Evolutionary conservation across 192 early-diverging fungal species (phyloP).

Genomic region (Podila horticola): DNA sequence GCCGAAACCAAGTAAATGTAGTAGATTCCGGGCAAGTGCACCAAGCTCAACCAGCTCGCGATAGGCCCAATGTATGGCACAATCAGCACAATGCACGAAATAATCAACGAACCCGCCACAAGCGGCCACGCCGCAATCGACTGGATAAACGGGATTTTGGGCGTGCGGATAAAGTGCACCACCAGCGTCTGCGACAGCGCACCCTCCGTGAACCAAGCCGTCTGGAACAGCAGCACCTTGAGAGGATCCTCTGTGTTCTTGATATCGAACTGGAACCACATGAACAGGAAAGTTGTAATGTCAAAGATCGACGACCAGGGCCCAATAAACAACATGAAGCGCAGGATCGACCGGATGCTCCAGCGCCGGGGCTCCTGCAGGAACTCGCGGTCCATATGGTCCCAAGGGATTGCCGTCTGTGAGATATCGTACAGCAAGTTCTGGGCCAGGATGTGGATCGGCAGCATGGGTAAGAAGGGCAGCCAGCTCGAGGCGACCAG

Average conservation of each 20-base stretch:
- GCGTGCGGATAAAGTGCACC: conserved; percentile 59
- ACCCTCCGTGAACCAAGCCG: conserved; percentile 59
- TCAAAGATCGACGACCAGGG: conserved; percentile 61
- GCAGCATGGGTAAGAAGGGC: conserved; percentile 61
- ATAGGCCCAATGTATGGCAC: conserved; percentile 49
- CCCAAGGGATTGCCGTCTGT: conserved; percentile 60
- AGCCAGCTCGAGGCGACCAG: conserved; percentile 61
- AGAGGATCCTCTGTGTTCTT: conserved; percentile 12
- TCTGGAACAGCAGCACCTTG: conserved; percentile 37
- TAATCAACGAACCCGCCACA: conserved; percentile 17
- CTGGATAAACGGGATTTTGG: conserved; percentile 61
- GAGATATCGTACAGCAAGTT: conserved; percentile 65
- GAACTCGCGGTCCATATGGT: conserved; percentile 59
- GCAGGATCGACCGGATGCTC: conserved; percentile 52
- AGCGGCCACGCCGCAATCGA: conserved; percentile 38
- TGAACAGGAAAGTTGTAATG: conserved; percentile 53
- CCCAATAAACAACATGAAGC: conserved; percentile 62
- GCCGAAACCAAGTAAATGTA: conserved; percentile 42
- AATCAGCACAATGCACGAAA: conserved; percentile 25
- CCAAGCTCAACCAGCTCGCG: conserved; percentile 34
- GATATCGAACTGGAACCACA: conserved; percentile 53
- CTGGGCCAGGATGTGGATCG: conserved; percentile 56
- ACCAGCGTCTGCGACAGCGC: conserved; percentile 57
- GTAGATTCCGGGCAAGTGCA: conserved; percentile 34
- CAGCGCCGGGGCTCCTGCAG: conserved; percentile 54